Conservation (phyloP, 2,329 filamentous ascomycete species). For the Sporothrix euskadiensis region DNA sequence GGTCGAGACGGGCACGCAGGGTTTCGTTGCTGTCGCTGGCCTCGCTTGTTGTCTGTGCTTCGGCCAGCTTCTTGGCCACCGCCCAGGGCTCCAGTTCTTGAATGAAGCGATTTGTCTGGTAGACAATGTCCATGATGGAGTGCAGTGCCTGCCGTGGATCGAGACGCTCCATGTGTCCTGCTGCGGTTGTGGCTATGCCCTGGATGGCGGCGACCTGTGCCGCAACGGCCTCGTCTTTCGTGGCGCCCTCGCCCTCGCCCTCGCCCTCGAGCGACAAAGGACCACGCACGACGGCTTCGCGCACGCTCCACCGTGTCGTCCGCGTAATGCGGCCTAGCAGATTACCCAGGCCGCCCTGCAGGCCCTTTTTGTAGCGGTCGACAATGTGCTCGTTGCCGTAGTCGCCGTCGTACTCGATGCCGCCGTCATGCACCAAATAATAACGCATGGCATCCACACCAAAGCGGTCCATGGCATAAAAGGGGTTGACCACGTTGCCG, state of each 20-base stretch:
- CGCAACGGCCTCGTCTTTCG: conserved; percentile 36
- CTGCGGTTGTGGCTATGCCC: conserved; percentile 46
- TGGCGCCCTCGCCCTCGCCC: too few relatives aligned
- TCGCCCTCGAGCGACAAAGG: neutral
- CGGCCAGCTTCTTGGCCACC: conserved; percentile 66
- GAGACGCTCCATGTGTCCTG: conserved; percentile 60
- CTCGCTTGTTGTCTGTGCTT: conserved; percentile 37
- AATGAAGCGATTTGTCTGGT: conserved; percentile 69
- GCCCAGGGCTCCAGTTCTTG: conserved; percentile 69
- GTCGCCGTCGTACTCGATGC: conserved; percentile 73
- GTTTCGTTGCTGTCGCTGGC: conserved; percentile 35
- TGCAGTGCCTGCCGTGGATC: conserved; percentile 67
- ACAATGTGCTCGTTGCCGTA: conserved; percentile 81
- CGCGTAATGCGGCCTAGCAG: conserved; percentile 69
- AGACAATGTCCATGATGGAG: conserved; percentile 62
- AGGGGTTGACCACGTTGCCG: conserved; percentile 93
- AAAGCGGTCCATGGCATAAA: conserved; percentile 86
- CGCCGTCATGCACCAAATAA: conserved; percentile 81
- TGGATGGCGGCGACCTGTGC: conserved; percentile 23
- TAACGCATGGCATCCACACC: conserved; percentile 86
- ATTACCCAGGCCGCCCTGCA: conserved; percentile 80
- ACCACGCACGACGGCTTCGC: conserved; percentile 51
- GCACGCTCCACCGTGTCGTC: conserved; percentile 68
- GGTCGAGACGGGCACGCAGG: conserved; percentile 47
- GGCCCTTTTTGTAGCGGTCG: conserved; percentile 72